Percentiles rank a stretch among this genome's conserved stretches.
Conservation (phyloP, 23 red algal genomes). For the Chondrus crispus region DNA sequence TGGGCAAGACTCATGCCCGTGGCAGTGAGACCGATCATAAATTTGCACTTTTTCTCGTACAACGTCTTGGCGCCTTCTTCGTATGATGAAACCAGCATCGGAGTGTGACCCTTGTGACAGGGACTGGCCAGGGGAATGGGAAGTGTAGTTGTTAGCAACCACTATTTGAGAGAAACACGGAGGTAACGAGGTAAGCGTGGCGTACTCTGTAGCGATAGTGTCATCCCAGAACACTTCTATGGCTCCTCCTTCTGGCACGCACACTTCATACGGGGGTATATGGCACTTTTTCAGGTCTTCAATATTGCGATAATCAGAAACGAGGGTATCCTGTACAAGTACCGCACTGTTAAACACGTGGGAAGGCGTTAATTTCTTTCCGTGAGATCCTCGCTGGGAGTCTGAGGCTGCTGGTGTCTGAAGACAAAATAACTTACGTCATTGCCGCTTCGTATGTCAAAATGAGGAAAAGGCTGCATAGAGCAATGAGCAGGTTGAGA, state of each 20-base stretch:
- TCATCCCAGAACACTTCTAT: conserved; percentile 25
- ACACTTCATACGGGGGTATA: conserved; percentile 18
- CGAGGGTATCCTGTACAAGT: conserved; percentile 16
- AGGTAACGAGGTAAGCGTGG: neutral
- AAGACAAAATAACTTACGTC: neutral
- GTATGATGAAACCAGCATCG: neutral
- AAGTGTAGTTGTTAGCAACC: no score
- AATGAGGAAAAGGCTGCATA: neutral
- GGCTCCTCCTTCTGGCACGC: conserved; percentile 22
- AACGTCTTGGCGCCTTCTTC: neutral
- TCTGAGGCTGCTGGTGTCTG: neutral
- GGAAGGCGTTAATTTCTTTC: neutral
- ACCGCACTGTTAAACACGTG: neutral
- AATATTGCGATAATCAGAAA: neutral
- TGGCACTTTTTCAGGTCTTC: conserved; percentile 32
- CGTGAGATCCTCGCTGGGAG: neutral
- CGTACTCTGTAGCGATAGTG: neutral
- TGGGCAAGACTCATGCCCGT: neutral
- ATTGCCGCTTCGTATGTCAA: neutral
- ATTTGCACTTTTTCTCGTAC: neutral
- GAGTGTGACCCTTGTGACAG: neutral
- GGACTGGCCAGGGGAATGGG: neutral
- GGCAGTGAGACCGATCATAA: neutral
- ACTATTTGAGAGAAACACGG: neutral
- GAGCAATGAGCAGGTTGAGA: neutral